These are phyloP conservation scores for Chiua sp. DNA, from an alignment of 1,284 basidiomycete genomes.

Conservation along the genomic window DNA sequence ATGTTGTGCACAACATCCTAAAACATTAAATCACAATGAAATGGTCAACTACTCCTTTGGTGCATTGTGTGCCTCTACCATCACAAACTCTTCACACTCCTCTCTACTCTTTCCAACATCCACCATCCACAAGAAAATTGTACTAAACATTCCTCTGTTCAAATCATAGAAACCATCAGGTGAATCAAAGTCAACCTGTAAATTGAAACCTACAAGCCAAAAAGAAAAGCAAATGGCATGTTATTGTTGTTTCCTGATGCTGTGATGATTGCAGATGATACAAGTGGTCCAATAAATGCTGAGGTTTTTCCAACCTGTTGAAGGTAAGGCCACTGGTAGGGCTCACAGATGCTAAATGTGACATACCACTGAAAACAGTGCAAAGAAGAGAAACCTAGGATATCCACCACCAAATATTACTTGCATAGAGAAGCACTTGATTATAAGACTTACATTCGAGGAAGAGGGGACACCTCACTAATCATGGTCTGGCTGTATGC, in stretches of 20 bases:
- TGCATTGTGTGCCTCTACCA: constrained; percentile 59
- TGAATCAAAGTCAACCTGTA: not conserved
- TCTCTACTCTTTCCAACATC: constrained; percentile 71
- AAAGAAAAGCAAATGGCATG: constrained; percentile 83
- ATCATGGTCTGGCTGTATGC: constrained; percentile 88
- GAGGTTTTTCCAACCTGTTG: constrained; percentile 74
- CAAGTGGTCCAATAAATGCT: constrained; percentile 82
- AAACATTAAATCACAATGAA: no score
- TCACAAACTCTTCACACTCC: constrained; percentile 69
- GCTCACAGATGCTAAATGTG: not conserved
- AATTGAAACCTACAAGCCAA: constrained; percentile 61
- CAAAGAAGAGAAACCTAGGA: constrained; percentile 76
- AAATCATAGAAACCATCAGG: not conserved
- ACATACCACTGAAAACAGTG: constrained; percentile 71
- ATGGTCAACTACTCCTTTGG: constrained; percentile 38
- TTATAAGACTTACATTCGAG: constrained; percentile 60
- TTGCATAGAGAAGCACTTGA: not conserved
- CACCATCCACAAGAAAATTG: constrained; percentile 68
- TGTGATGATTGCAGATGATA: constrained; percentile 76
- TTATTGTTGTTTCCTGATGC: constrained; percentile 75
- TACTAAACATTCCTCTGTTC: constrained; percentile 63
- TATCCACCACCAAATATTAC: not conserved
- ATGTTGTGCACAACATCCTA: no score
- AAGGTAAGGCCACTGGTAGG: not conserved
- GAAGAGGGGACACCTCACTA: constrained; percentile 77